phyloP scores from a whole-genome alignment of 78 protist species.

The Chrysochromulina tobinii region DNA sequence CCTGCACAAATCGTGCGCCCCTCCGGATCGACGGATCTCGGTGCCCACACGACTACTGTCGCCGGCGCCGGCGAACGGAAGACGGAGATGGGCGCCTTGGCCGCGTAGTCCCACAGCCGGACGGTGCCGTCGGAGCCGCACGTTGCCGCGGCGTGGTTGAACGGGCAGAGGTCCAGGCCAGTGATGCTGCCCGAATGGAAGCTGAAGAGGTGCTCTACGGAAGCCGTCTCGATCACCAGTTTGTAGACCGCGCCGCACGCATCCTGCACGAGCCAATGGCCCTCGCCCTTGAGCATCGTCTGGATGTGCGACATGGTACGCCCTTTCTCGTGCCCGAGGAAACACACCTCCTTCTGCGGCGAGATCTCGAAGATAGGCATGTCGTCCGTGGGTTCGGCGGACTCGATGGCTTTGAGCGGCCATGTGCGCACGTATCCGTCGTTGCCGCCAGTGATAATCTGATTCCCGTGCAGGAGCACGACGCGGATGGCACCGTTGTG shows the following conservation, averaged over 20 bases:
- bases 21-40: neutral
- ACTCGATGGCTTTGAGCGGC: slow-evolving; percentile 56
- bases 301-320: slow-evolving; percentile 19
- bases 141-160: neutral
- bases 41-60: neutral
- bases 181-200: slow-evolving; percentile 61
- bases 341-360: neutral
- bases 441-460: slow-evolving; percentile 70
- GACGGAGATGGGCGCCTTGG: neutral
- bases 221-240: neutral
- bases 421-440: slow-evolving; percentile 77
- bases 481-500: slow-evolving; percentile 66
- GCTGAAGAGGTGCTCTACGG: neutral
- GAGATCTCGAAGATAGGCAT: neutral
- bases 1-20: slow-evolving; percentile 50
- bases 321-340: neutral
- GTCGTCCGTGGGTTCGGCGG: slow-evolving; percentile 54
- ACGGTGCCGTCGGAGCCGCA: slow-evolving; percentile 66
- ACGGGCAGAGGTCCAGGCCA: slow-evolving; percentile 45
- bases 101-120: slow-evolving; percentile 47
- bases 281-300: slow-evolving; percentile 1
- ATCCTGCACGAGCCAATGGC: slow-evolving; percentile 42
- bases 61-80: neutral
- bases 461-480: slow-evolving; percentile 19
- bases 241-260: slow-evolving; percentile 39